A percentile compares a stretch with the other conserved stretches of the same genome.
Evolutionary conservation across 2,329 filamentous ascomycete species (phyloP).

Genomic region (Phialemoniopsis sp.): DNA sequence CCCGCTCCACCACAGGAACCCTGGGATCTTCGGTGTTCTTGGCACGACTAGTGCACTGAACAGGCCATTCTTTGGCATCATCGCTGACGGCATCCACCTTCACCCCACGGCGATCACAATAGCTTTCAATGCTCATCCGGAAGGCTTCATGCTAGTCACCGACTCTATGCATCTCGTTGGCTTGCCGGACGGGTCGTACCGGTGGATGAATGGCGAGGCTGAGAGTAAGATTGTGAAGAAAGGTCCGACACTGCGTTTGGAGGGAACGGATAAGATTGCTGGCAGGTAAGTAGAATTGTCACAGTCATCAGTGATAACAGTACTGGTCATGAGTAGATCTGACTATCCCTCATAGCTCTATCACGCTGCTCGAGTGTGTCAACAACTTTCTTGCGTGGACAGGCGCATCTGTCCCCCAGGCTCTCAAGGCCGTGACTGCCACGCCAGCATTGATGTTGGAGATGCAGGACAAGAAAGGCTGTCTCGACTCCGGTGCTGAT

Average conservation of each 20-base stretch:
- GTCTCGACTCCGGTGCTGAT: conserved; percentile 28
- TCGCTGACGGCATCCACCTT: conserved; percentile 79
- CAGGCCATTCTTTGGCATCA: conserved; percentile 77
- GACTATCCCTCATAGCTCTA: conserved; percentile 20
- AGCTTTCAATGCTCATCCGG: conserved; percentile 74
- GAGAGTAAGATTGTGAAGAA: conserved; percentile 57
- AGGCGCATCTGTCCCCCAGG: conserved; percentile 42
- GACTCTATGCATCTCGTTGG: conserved; percentile 82
- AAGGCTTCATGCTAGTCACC: conserved; percentile 78
- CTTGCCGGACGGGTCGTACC: conserved; percentile 72
- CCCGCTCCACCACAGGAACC: conserved; percentile 82
- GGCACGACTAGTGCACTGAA: conserved; percentile 53
- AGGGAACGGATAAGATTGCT: conserved; percentile 7
- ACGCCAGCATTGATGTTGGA: conserved; percentile 57
- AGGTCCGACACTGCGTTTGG: conserved; percentile 54
- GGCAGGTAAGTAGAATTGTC: conserved; percentile 2
- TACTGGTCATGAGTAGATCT: no score
- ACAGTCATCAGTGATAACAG: no score
- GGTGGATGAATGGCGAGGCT: conserved; percentile 68
- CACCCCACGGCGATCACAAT: conserved; percentile 81
- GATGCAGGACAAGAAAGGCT: conserved; percentile 43
- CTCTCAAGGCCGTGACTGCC: conserved; percentile 48
- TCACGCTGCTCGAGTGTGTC: conserved; percentile 53
- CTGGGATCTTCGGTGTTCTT: conserved; percentile 77
- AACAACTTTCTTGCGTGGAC: conserved; percentile 56